Evolutionary conservation across 352 stramenopile species (phyloP).

Genomic region (Aphanomyces cochlioides): DNA sequence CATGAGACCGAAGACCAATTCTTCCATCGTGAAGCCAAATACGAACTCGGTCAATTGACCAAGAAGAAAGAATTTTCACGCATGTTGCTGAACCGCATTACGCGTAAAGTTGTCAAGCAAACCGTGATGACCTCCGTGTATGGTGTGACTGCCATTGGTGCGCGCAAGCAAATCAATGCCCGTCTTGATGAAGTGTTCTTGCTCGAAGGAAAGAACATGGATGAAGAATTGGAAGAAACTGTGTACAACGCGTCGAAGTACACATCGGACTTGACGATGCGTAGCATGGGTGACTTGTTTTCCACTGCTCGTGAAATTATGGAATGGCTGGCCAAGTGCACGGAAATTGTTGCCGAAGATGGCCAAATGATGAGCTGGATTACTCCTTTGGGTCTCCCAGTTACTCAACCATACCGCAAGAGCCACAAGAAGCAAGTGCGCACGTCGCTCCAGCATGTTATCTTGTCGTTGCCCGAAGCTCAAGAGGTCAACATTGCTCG

Average conservation of each 20-base stretch:
- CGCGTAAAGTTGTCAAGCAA: slow-evolving; percentile 98
- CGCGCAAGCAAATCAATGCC: slow-evolving; percentile 96
- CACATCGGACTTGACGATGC: slow-evolving; percentile 93
- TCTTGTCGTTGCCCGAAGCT: slow-evolving; percentile 75
- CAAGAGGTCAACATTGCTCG: slow-evolving; percentile 59
- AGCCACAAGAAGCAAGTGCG: slow-evolving; percentile 69
- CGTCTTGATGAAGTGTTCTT: slow-evolving; percentile 92
- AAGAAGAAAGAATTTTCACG: slow-evolving; percentile 42
- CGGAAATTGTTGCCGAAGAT: slow-evolving; percentile 62
- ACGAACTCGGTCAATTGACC: neutral
- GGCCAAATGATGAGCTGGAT: slow-evolving; percentile 97
- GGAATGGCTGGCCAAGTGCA: slow-evolving; percentile 77
- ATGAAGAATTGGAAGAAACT: slow-evolving; percentile 74
- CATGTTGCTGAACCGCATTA: slow-evolving; percentile 73
- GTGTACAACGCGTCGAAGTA: slow-evolving; percentile 89
- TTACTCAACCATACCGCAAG: slow-evolving; percentile 97
- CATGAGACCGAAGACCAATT: neutral
- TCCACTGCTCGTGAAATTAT: slow-evolving; percentile 94
- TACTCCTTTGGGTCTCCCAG: slow-evolving; percentile 97
- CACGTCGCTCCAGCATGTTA: slow-evolving; percentile 85
- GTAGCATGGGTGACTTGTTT: slow-evolving; percentile 96
- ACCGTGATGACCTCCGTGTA: slow-evolving; percentile 99
- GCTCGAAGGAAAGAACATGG: slow-evolving; percentile 70
- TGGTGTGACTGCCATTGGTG: slow-evolving; percentile 99
- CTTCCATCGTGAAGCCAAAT: neutral